Conservation (phyloP, 352 stramenopile genomes). For the Globisporangium apiculatum region DNA sequence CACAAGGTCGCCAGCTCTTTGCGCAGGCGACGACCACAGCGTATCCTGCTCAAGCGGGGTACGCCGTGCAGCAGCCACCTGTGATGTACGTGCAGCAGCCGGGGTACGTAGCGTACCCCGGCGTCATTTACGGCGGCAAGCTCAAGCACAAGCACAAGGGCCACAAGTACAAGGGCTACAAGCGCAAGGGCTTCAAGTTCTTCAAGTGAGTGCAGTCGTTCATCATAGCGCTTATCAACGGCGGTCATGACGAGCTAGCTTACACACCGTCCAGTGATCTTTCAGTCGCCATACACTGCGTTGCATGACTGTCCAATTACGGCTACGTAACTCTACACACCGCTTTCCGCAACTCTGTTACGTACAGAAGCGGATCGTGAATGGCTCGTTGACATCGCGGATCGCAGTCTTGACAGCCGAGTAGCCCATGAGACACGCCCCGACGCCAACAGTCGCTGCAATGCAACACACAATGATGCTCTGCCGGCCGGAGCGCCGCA, state of each 20-base stretch:
- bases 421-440: slow-evolving; percentile 42
- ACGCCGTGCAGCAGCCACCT: slow-evolving; percentile 19
- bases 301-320: no score
- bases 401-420: slow-evolving; percentile 34
- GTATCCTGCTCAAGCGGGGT: slow-evolving; percentile 20
- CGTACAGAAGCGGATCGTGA: slow-evolving; percentile 29
- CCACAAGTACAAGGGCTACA: slow-evolving; percentile 48
- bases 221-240: not conserved
- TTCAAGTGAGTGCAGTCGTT: slow-evolving; percentile 32
- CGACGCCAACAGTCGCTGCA: slow-evolving; percentile 30
- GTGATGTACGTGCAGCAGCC: slow-evolving; percentile 26
- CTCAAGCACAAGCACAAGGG: slow-evolving; percentile 50
- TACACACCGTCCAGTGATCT: no score
- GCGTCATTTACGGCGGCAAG: slow-evolving; percentile 43
- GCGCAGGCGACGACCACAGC: slow-evolving; percentile 38
- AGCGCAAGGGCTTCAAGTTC: slow-evolving; percentile 52
- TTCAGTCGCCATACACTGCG: no score
- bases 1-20: slow-evolving; percentile 61
- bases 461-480: slow-evolving; percentile 52
- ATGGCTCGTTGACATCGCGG: slow-evolving; percentile 25
- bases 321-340: not conserved
- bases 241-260: no score
- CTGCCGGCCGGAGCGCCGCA: slow-evolving; percentile 38
- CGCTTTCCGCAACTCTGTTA: slow-evolving; percentile 2
- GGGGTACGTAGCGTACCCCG: slow-evolving; percentile 52